Percentiles rank a stretch among this genome's conserved stretches.
Evolutionary conservation across 768 basidiomycete species (phyloP).

Genomic region (Butyriboletus loyo): DNA sequence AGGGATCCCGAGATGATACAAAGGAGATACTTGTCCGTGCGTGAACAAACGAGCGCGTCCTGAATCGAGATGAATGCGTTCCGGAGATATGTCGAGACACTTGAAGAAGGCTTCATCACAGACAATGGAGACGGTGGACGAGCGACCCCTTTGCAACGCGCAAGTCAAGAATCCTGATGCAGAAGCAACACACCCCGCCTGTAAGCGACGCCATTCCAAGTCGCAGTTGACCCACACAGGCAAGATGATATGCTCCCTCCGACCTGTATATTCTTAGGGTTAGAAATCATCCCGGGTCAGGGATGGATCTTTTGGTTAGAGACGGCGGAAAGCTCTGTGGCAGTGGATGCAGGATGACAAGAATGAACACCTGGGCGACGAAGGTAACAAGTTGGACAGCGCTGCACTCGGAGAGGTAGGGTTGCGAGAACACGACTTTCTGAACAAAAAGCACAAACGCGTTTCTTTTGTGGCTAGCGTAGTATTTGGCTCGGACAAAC

Average conservation of each 20-base stretch:
- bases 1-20: constrained; percentile 55
- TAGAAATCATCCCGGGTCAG: constrained; percentile 49
- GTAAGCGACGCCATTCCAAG: constrained; percentile 20
- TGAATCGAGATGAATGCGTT: constrained; percentile 38
- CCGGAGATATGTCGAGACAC: constrained; percentile 49
- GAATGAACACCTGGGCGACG: constrained; percentile 50
- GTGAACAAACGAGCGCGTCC: constrained; percentile 10
- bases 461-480: constrained; percentile 3
- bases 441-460: neutral
- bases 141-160: constrained; percentile 12
- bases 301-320: constrained; percentile 55
- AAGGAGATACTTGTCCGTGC: constrained; percentile 45
- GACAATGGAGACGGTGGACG: constrained; percentile 24
- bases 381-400: constrained; percentile 30
- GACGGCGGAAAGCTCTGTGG: constrained; percentile 32
- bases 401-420: constrained; percentile 3
- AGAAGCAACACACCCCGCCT: constrained; percentile 9
- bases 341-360: constrained; percentile 21
- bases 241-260: constrained; percentile 26
- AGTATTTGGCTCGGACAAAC: constrained; percentile 26
- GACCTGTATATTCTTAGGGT: constrained; percentile 52
- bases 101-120: constrained; percentile 39
- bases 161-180: constrained; percentile 4
- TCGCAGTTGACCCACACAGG: constrained; percentile 23
- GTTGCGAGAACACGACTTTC: constrained; percentile 3